A percentile compares a stretch with the other conserved stretches of the same genome.
phyloP scores from a whole-genome alignment of 2,329 filamentous ascomycete species.

The Tetracladium maxilliforme region DNA sequence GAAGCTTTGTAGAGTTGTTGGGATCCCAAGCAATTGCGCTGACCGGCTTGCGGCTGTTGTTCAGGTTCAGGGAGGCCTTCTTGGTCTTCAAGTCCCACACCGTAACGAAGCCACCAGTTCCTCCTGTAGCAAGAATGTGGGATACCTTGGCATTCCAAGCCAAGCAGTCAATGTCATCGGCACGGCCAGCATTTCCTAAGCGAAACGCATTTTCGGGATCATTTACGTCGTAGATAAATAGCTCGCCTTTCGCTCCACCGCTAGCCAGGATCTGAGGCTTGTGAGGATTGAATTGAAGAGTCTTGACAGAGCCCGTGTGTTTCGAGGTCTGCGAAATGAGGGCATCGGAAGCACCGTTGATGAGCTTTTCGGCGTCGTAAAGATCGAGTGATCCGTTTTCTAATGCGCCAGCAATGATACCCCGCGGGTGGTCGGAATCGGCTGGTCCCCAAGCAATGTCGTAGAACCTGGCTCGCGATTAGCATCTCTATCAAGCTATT shows the following conservation, averaged over 20 bases:
- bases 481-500: conserved; percentile 2
- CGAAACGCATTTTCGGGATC: conserved; percentile 80
- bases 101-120: conserved; percentile 85
- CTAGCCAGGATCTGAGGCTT: conserved; percentile 85
- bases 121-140: conserved; percentile 90
- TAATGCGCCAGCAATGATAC: conserved; percentile 87
- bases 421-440: conserved; percentile 62
- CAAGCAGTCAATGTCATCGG: conserved; percentile 89
- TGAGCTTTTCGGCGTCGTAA: conserved; percentile 71
- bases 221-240: conserved; percentile 90
- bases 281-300: conserved; percentile 90
- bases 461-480: conserved; percentile 55
- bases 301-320: conserved; percentile 84
- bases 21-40: conserved; percentile 97
- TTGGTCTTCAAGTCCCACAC: conserved; percentile 98
- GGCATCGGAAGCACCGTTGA: conserved; percentile 48
- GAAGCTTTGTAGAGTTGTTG: conserved; percentile 81
- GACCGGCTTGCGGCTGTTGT: conserved; percentile 84
- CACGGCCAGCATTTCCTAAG: conserved; percentile 74
- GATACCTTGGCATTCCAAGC: conserved; percentile 98
- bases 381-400: conserved; percentile 89
- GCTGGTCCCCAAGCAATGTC: conserved; percentile 89
- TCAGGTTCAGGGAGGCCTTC: conserved; percentile 90
- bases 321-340: conserved; percentile 76
- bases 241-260: conserved; percentile 85